These are phyloP conservation scores for Nemania sp. DNA, from an alignment of 2,329 filamentous ascomycete genomes.

Conservation along the genomic window DNA sequence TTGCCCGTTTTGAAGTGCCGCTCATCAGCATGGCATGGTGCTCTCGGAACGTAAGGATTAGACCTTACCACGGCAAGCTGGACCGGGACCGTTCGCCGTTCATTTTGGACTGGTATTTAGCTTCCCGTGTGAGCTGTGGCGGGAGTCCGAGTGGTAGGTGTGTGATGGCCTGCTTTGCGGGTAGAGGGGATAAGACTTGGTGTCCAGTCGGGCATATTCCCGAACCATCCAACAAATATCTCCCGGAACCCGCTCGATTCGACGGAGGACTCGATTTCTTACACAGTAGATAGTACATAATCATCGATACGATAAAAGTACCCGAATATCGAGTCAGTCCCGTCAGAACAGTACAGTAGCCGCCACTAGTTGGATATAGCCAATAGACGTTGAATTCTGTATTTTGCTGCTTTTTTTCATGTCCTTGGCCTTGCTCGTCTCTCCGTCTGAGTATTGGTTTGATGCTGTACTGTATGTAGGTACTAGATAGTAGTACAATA, in stretches of 20 bases:
- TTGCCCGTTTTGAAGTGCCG: slow-evolving; percentile 12
- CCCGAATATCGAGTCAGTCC: not conserved
- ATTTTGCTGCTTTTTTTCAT: slow-evolving; percentile 23
- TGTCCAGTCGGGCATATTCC: not conserved
- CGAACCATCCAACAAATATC: slow-evolving; percentile 6
- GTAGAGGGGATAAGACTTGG: slow-evolving; percentile 6
- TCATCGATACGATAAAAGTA: too few relatives aligned
- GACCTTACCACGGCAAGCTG: slow-evolving; percentile 5
- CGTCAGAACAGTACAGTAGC: not conserved
- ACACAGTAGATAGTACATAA: not conserved
- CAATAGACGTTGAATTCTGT: not conserved
- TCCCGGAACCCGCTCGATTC: not conserved
- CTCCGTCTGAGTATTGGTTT: slow-evolving; percentile 1
- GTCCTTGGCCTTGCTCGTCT: not conserved
- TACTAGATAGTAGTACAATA: not conserved
- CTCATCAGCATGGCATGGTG: not conserved
- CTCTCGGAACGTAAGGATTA: not conserved
- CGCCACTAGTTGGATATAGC: not conserved
- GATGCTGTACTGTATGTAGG: not conserved
- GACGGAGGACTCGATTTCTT: not conserved
- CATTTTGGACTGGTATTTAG: slow-evolving; percentile 5
- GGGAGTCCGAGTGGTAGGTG: slow-evolving; percentile 3
- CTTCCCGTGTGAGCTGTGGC: not conserved
- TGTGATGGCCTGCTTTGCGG: not conserved
- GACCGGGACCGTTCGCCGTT: slow-evolving; percentile 13